Evolutionary conservation across 495 filamentous ascomycete genomes (phyloP).

Genomic region (Cercophora samala): DNA sequence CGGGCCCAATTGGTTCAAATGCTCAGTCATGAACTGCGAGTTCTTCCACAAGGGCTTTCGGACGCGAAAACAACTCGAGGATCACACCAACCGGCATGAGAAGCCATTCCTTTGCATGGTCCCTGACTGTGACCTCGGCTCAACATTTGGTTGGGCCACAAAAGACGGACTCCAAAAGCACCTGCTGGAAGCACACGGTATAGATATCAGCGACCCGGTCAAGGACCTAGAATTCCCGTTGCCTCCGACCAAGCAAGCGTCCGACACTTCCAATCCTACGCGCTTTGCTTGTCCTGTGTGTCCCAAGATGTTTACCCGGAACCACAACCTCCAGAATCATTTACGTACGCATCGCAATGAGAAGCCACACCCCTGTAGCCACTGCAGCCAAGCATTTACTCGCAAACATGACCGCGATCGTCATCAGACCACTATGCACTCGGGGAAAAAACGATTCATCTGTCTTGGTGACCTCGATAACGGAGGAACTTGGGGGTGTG

Average conservation of each 20-base stretch:
- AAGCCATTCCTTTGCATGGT: conserved; percentile 40
- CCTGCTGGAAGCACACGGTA: conserved; percentile 20
- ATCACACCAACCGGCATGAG: conserved; percentile 38
- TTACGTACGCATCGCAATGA: conserved; percentile 45
- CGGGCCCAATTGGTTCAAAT: conserved; percentile 41
- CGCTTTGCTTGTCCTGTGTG: conserved; percentile 42
- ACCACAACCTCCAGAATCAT: conserved; percentile 48
- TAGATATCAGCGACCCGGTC: conserved; percentile 6
- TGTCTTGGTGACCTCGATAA: conserved; percentile 25
- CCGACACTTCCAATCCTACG: conserved; percentile 8
- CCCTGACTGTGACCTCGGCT: conserved; percentile 27
- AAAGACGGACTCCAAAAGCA: conserved; percentile 40
- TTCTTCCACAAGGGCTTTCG: conserved; percentile 44
- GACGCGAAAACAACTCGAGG: conserved; percentile 25
- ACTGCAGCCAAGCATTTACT: conserved; percentile 30
- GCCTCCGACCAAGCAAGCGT: neutral
- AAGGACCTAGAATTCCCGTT: conserved; percentile 21
- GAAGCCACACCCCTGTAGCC: conserved; percentile 42
- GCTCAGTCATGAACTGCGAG: conserved; percentile 38
- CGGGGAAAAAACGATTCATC: conserved; percentile 37
- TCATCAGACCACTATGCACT: conserved; percentile 41
- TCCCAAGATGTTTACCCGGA: conserved; percentile 46
- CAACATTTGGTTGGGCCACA: conserved; percentile 35
- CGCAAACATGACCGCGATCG: conserved; percentile 44
- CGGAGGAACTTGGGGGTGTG: conserved; percentile 27